These are phyloP conservation scores for Puccinia polysora DNA, from an alignment of 1,284 basidiomycete species.

Conservation along the genomic window DNA sequence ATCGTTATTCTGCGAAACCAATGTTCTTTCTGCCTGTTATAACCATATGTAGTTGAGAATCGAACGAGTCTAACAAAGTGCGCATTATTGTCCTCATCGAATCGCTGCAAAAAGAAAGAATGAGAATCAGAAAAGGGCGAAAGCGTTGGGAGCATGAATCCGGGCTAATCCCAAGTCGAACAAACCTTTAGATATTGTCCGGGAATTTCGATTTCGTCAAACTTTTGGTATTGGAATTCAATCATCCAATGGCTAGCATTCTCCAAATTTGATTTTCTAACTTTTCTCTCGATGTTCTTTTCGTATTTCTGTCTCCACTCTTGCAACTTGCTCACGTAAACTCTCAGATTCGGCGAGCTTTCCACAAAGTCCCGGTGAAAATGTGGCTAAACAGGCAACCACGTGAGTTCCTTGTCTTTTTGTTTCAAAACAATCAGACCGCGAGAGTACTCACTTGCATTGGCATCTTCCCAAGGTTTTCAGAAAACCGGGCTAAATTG, in stretches of 20 bases:
- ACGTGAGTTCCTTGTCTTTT: conserved; percentile 39
- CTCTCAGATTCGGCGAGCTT: conserved; percentile 72
- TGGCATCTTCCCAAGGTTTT: conserved; percentile 23
- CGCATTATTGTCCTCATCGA: conserved; percentile 92
- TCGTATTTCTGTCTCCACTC: conserved; percentile 93
- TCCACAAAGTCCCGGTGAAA: conserved; percentile 89
- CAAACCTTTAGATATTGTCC: conserved; percentile 92
- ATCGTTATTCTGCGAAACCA: conserved; percentile 88
- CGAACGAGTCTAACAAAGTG: conserved; percentile 87
- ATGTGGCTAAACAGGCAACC: conserved; percentile 61
- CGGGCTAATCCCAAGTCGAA: conserved; percentile 30
- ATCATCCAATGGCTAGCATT: conserved; percentile 86
- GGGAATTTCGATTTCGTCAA: conserved; percentile 96
- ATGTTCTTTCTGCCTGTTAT: conserved; percentile 73
- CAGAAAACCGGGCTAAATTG: conserved; percentile 21
- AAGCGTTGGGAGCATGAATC: background rate
- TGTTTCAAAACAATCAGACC: background rate
- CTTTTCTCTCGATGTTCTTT: conserved; percentile 71
- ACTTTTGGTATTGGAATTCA: conserved; percentile 96
- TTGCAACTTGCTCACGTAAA: conserved; percentile 85
- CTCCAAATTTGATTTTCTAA: conserved; percentile 81
- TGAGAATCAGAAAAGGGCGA: conserved; percentile 13
- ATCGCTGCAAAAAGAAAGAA: conserved; percentile 37
- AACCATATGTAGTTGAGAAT: conserved; percentile 85
- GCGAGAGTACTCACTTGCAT: conserved; percentile 55